phyloP scores from a whole-genome alignment of 2,329 filamentous ascomycete species.

The Sclerotinia trifoliorum region DNA sequence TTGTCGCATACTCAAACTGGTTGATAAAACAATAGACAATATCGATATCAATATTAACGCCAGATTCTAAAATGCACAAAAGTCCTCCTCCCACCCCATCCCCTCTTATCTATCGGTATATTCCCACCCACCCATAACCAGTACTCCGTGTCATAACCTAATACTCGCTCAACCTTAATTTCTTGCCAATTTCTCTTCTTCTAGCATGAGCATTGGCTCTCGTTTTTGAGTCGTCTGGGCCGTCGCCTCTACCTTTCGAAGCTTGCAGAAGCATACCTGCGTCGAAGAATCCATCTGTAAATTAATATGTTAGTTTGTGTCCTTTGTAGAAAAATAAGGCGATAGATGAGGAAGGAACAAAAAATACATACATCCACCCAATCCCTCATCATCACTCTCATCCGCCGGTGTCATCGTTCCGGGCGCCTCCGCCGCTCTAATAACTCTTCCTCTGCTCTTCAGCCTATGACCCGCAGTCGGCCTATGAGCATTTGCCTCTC shows the following conservation, averaged over 20 bases:
- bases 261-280: conserved; percentile 91
- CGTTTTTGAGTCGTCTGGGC: conserved; percentile 46
- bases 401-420: conserved; percentile 62
- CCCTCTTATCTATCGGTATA: no score
- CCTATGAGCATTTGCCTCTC: conserved; percentile 52
- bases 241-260: conserved; percentile 68
- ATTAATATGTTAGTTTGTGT: not conserved
- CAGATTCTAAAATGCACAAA: no score
- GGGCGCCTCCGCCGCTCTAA: conserved; percentile 54
- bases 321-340: not conserved
- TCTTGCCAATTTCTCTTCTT: conserved; percentile 71
- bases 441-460: conserved; percentile 72
- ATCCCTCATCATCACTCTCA: conserved; percentile 82
- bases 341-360: not conserved
- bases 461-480: conserved; percentile 45
- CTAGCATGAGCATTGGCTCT: conserved; percentile 58
- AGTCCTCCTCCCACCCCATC: no score
- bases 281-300: conserved; percentile 91
- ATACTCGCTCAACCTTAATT: conserved; percentile 68
- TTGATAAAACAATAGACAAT: no score
- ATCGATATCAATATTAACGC: no score
- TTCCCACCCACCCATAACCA: no score
- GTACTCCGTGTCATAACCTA: conserved; percentile 2
- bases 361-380: conserved; percentile 81
- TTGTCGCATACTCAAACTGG: no score